A percentile compares a stretch with the other conserved stretches of the same genome.
phyloP scores from a whole-genome alignment of 768 basidiomycete species.

The Termitomyces sp. region DNA sequence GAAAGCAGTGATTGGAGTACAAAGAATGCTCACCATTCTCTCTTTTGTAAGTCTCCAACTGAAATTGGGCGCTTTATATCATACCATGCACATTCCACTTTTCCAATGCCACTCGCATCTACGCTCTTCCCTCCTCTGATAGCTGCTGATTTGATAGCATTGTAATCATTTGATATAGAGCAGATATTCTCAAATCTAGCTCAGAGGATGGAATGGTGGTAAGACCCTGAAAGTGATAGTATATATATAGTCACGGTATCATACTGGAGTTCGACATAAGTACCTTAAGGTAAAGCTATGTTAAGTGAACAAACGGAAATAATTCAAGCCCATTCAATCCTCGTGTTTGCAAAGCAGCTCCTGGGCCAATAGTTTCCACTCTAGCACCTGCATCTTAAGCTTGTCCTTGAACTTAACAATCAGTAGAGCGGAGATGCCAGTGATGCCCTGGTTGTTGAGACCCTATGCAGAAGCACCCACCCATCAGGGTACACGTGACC shows the following conservation, averaged over 20 bases:
- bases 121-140: neutral
- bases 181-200: too few species aligned
- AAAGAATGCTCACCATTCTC: neutral
- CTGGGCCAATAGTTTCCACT: too few species aligned
- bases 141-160: neutral
- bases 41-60: neutral
- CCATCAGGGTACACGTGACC: too few species aligned
- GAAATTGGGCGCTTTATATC: neutral
- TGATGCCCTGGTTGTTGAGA: neutral
- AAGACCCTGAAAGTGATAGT: too few species aligned
- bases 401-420: too few species aligned
- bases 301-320: neutral
- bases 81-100: neutral
- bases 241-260: too few species aligned
- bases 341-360: neutral
- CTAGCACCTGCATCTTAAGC: neutral
- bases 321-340: neutral
- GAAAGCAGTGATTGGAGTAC: too few species aligned
- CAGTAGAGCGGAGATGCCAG: neutral
- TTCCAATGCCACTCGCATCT: neutral
- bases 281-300: neutral
- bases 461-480: too few species aligned
- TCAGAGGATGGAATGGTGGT: too few species aligned
- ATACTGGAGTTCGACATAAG: too few species aligned
- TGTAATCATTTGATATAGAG: conserved; percentile 7